Evolutionary conservation across 176 grass and related monocot genomes (phyloP), one percentile per base, ranked within the genome.

Genomic region (Zoysia japonica): DNA sequence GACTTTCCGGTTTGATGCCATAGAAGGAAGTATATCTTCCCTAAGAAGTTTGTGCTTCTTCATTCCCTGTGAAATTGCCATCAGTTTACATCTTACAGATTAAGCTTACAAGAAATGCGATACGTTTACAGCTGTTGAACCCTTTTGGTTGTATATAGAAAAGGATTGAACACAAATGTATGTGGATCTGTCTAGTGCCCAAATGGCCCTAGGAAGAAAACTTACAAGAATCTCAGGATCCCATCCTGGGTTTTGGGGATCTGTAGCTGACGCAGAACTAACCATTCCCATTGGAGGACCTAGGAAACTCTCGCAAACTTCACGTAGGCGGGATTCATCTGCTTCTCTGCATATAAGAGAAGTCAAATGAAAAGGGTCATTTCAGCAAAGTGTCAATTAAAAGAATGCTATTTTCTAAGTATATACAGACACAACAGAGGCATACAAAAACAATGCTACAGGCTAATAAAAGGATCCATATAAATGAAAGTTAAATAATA

Each of bases 1-100:
- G 64, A 99, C 92, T 81, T 99, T 99, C 55, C 92, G 78, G 73
- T 99, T 99, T 1, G 88, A 89, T 17, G 96, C 96, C 90, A 99
- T 91, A 3, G 90, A 91, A 17, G 92, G 96, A 77, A 99, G 87
- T 52, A 99, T 86, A 50, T 89, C 90, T 88, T 99, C 96, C 84
- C 78, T 87, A 3, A 99, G 88, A 59, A 99, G 83, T 50, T 89
- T 91, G 36, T 93, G 92, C 46, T 99, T 99, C 81, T 95, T 88
- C 84, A 99, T 93, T 75, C 96, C 96, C 96, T 99, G 86, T 15
- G 87, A 13, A 64, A 49, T 77, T 50, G n/a, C 8, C 52, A 76
- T 67, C 14, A 5, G 8, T 50, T 61, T 0, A 61, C 35, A 67
- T 41, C 16, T 37, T 50, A 12, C 47, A 37, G 5, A 56, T 39